These are phyloP conservation scores for Trichophyton rubrum DNA, from an alignment of 2,329 filamentous ascomycete genomes.

Conservation along the genomic window DNA sequence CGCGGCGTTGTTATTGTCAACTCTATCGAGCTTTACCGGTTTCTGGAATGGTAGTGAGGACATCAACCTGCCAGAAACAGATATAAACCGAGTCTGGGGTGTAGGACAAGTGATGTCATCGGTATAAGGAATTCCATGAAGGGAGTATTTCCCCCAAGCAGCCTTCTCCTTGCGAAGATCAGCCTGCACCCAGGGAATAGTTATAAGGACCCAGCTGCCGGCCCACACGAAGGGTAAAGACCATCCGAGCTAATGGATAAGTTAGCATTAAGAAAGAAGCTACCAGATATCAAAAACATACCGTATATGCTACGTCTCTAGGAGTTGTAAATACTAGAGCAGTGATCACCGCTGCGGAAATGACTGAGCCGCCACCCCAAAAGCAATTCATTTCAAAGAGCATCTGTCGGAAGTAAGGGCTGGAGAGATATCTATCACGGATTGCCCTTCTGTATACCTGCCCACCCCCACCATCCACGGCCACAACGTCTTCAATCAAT, in stretches of 20 bases:
- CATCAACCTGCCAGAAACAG: constrained; percentile 14
- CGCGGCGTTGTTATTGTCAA: neutral
- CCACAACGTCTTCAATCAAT: constrained; percentile 55
- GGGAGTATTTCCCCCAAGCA: constrained; percentile 28
- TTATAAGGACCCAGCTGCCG: constrained; percentile 33
- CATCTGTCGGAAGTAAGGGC: constrained; percentile 42
- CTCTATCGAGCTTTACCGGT: constrained; percentile 3
- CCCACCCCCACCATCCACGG: constrained; percentile 52
- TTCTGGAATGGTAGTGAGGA: constrained; percentile 14
- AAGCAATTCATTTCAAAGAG: constrained; percentile 45
- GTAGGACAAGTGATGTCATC: constrained; percentile 28
- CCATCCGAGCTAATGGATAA: constrained; percentile 28
- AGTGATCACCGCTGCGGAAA: constrained; percentile 36
- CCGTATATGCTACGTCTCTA: constrained; percentile 37
- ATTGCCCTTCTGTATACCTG: constrained; percentile 41
- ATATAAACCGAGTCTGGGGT: constrained; percentile 27
- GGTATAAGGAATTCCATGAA: constrained; percentile 26
- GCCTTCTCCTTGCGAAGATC: constrained; percentile 34
- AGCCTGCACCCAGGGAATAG: constrained; percentile 36
- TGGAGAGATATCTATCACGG: constrained; percentile 41
- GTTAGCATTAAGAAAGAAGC: neutral
- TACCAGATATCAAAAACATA: constrained; percentile 15
- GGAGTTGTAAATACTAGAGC: constrained; percentile 39
- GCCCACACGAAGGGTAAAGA: constrained; percentile 33
- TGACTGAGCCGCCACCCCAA: constrained; percentile 42